A percentile compares a stretch with the other conserved stretches of the same genome.
Conservation (phyloP, 805 yeast species). For the Metschnikowia shivogae region DNA sequence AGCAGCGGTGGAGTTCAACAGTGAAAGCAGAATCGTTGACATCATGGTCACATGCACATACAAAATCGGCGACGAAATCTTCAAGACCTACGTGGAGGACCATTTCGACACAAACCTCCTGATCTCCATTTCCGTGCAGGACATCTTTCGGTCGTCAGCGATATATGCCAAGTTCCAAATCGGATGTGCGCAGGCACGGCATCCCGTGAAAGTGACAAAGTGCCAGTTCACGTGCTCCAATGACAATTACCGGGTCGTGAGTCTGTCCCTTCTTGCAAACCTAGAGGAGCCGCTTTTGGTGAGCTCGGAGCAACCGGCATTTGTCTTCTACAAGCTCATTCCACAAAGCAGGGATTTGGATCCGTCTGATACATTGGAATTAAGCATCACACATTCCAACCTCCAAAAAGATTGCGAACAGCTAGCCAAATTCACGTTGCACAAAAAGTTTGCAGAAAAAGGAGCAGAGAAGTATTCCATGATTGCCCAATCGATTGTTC, state of each 20-base stretch:
- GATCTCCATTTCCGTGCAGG: conserved; percentile 76
- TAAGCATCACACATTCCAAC: conserved; percentile 45
- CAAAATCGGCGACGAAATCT: conserved; percentile 16
- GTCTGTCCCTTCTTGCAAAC: conserved; percentile 18
- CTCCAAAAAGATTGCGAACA: conserved; percentile 42
- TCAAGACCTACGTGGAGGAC: conserved; percentile 22
- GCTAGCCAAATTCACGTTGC: conserved; percentile 10
- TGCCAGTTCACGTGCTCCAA: conserved; percentile 36
- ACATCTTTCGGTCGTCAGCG: conserved; percentile 55
- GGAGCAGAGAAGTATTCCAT: conserved; percentile 18
- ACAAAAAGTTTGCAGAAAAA: not conserved
- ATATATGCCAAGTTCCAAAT: conserved; percentile 67
- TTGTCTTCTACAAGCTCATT: conserved; percentile 53
- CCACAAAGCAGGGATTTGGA: conserved; percentile 20
- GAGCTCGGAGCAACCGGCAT: conserved; percentile 67
- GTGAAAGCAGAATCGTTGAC: conserved; percentile 25
- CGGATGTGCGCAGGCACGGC: conserved; percentile 48
- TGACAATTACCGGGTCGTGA: conserved; percentile 22
- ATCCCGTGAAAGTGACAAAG: conserved; percentile 51
- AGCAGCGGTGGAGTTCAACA: conserved; percentile 29
- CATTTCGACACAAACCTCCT: conserved; percentile 52
- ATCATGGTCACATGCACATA: conserved; percentile 22
- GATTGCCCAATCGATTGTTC: conserved; percentile 18
- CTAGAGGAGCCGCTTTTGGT: conserved; percentile 41
- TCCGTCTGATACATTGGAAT: conserved; percentile 34